Evolutionary conservation across 108 stramenopile genomes (phyloP).

Genomic region (Mediolabrus comicus): DNA sequence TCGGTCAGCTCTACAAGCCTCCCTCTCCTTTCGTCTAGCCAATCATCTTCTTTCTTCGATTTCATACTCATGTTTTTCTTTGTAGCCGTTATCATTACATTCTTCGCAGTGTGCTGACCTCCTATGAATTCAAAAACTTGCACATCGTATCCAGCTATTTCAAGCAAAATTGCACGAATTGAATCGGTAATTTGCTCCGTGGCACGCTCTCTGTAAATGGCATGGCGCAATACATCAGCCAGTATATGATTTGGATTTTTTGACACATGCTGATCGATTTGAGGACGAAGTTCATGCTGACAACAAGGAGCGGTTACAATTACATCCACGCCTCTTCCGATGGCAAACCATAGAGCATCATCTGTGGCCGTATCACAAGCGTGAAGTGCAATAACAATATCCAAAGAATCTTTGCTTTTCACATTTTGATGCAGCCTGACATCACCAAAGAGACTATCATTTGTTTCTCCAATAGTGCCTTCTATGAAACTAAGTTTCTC

Average conservation of each 20-base stretch:
- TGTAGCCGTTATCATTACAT: conserved; percentile 84
- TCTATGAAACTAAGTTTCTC: conserved; percentile 55
- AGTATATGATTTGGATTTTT: conserved; percentile 42
- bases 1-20: conserved; percentile 51
- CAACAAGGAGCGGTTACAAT: conserved; percentile 88
- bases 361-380: conserved; percentile 92
- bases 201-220: conserved; percentile 75
- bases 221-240: conserved; percentile 59
- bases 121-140: conserved; percentile 88
- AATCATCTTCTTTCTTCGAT: background rate
- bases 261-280: conserved; percentile 66
- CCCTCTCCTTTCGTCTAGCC: conserved; percentile 19
- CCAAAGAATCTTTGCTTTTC: conserved; percentile 19
- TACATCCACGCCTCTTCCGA: conserved; percentile 49
- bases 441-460: conserved; percentile 9
- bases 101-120: conserved; percentile 86
- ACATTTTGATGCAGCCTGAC: background rate
- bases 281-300: conserved; percentile 82
- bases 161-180: conserved; percentile 71
- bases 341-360: conserved; percentile 75
- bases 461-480: conserved; percentile 62
- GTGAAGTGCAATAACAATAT: conserved; percentile 83
- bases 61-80: background rate
- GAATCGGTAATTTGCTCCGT: conserved; percentile 82
- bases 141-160: conserved; percentile 82